Conservation (phyloP, 306 rosid genomes). For the Carpinus fangiana region DNA sequence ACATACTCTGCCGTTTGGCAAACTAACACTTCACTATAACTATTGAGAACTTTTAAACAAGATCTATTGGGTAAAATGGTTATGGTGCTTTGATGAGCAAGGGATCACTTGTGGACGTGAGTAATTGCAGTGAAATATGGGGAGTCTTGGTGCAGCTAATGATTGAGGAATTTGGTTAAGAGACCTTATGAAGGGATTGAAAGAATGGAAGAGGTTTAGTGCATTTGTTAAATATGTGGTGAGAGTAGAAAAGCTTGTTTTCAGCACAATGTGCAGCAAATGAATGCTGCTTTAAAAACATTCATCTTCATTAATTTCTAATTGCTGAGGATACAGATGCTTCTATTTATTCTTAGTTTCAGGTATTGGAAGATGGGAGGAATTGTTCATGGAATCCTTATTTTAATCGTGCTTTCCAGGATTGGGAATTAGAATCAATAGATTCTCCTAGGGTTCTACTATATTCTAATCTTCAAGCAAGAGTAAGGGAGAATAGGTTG, state of each 20-base stretch:
- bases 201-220: neutral
- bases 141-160: neutral
- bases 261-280: too few species aligned
- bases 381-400: neutral
- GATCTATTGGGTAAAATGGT: neutral
- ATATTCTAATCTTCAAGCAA: neutral
- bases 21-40: neutral
- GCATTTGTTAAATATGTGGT: neutral
- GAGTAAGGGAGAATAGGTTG: neutral
- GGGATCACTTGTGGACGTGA: too few species aligned
- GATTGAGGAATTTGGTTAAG: neutral
- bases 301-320: too few species aligned
- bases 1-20: neutral
- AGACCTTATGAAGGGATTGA: neutral
- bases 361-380: neutral
- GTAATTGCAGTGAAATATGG: too few species aligned
- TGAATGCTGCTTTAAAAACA: too few species aligned
- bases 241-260: too few species aligned
- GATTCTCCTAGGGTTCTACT: neutral
- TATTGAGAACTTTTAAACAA: too few species aligned
- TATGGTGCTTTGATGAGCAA: neutral
- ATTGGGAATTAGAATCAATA: neutral
- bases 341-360: too few species aligned
- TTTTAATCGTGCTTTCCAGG: too few species aligned
- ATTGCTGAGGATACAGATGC: too few species aligned